These are phyloP conservation scores for Eutrema salsugineum DNA, from an alignment of 441 rosid genomes.

Conservation along the genomic window DNA sequence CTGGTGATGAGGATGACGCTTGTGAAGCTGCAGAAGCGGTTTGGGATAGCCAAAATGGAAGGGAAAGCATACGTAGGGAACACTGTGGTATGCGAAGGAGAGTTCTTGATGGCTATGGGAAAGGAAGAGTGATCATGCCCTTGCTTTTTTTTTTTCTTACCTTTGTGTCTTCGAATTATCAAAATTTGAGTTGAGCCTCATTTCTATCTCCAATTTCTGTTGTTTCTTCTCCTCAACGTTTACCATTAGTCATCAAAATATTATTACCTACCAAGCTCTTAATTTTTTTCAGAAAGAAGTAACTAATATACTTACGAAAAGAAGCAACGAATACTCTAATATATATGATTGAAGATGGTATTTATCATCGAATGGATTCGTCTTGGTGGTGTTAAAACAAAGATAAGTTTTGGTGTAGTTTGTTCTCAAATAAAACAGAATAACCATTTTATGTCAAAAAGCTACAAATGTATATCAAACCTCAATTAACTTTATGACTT, in stretches of 20 bases:
- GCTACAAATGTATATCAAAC: background rate
- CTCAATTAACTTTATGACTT: background rate
- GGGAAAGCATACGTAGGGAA: conserved; percentile 65
- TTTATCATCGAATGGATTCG: background rate
- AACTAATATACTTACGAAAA: background rate
- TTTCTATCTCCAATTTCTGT: background rate
- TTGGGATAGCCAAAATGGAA: conserved; percentile 73
- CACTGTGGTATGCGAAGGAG: conserved; percentile 74
- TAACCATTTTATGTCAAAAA: background rate
- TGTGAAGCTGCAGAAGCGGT: conserved; percentile 70
- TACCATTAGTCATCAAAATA: background rate
- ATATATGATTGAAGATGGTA: no score
- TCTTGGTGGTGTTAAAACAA: background rate
- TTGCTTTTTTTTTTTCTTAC: background rate
- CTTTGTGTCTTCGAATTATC: background rate
- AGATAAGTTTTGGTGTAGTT: background rate
- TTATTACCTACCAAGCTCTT: no score
- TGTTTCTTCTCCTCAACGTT: background rate
- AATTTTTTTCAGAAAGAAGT: no score
- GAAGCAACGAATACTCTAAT: background rate
- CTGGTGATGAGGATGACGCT: conserved; percentile 96
- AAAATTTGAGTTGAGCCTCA: background rate
- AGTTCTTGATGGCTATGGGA: conserved; percentile 83
- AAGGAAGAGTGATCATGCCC: conserved; percentile 28
- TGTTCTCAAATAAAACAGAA: background rate